These are phyloP conservation scores for Hypsizygus ulmarius DNA, from an alignment of 1,284 basidiomycete species.

Conservation along the genomic window DNA sequence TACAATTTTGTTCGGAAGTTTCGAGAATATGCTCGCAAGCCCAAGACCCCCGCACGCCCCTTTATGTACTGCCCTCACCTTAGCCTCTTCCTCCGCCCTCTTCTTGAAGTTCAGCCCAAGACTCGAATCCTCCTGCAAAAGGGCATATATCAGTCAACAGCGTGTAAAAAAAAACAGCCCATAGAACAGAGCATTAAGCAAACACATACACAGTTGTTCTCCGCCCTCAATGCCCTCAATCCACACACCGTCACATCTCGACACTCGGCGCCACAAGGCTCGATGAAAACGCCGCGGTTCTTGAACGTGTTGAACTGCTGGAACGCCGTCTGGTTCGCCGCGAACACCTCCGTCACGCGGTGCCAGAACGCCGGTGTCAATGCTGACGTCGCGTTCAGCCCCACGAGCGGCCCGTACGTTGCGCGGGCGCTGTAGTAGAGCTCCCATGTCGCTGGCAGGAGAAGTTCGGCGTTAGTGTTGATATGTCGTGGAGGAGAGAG, in stretches of 20 bases:
- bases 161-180: not conserved
- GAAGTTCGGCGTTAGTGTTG: conserved; percentile 9
- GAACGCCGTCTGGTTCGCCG: conserved; percentile 46
- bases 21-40: conserved; percentile 25
- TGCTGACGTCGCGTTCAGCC: conserved; percentile 29
- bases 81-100: conserved; percentile 8
- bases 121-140: conserved; percentile 23
- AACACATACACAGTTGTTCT: conserved; percentile 48
- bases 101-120: conserved; percentile 28
- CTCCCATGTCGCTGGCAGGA: conserved; percentile 44
- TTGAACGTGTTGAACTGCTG: conserved; percentile 42
- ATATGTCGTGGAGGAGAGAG: not conserved
- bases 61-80: conserved; percentile 4
- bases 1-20: conserved; percentile 12
- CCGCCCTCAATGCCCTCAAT: conserved; percentile 45
- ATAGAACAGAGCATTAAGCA: not conserved
- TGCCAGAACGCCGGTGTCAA: conserved; percentile 59
- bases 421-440: conserved; percentile 56
- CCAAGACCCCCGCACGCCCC: conserved; percentile 32
- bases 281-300: conserved; percentile 37
- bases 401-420: conserved; percentile 46
- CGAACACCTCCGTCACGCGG: conserved; percentile 53
- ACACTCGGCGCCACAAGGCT: conserved; percentile 41
- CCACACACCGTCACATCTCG: conserved; percentile 45
- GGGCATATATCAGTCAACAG: not conserved